phyloP scores from a whole-genome alignment of 257 asterid genomes.

The Scutellaria galericulata region DNA sequence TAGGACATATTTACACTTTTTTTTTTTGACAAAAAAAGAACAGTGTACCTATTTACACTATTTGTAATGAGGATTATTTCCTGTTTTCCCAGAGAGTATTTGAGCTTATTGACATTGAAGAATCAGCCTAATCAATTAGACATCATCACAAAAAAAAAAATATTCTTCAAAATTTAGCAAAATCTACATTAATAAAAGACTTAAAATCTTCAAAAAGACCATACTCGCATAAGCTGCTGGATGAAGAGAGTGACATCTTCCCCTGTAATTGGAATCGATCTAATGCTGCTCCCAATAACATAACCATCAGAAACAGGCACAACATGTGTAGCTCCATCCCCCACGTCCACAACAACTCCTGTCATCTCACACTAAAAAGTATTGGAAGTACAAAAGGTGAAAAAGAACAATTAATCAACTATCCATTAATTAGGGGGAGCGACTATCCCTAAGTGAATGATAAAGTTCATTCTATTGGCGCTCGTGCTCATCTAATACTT shows the following conservation, averaged over 20 bases:
- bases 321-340: constrained; percentile 98
- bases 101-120: constrained; percentile 9
- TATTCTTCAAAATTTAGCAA: background rate
- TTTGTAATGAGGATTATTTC: constrained; percentile 14
- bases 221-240: constrained; percentile 92
- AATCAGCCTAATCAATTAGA: constrained; percentile 8
- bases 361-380: constrained; percentile 95
- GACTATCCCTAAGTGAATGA: background rate
- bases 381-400: constrained; percentile 33
- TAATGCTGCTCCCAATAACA: constrained; percentile 96
- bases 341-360: constrained; percentile 92
- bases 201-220: constrained; percentile 32
- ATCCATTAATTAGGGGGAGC: constrained; percentile 13
- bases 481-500: background rate
- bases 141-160: background rate
- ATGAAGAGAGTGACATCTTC: constrained; percentile 83
- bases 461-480: constrained; percentile 11
- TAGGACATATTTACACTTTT: background rate
- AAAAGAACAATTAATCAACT: constrained; percentile 31
- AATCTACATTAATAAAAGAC: background rate
- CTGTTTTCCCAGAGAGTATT: background rate
- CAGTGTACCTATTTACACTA: background rate
- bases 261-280: constrained; percentile 87
- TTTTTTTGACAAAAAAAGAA: too few relatives aligned
- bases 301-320: constrained; percentile 99